These are phyloP conservation scores for Aspergillus panamensis DNA, from an alignment of 495 filamentous ascomycete genomes.

Conservation along the genomic window DNA sequence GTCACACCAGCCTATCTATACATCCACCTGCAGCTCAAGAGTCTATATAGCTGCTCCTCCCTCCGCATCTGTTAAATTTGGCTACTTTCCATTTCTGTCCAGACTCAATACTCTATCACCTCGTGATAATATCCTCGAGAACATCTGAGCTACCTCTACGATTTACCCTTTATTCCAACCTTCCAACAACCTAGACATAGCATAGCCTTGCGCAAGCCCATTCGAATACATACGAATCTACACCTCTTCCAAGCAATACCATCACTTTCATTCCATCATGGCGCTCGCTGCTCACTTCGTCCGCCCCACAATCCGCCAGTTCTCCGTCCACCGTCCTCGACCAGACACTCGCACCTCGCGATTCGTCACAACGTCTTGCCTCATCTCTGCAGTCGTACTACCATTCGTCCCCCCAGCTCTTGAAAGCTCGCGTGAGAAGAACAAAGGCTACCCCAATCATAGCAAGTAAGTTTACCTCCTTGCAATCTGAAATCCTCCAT, in stretches of 20 bases:
- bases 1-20: neutral
- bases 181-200: no score
- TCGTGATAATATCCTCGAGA: no score
- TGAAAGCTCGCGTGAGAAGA: slow-evolving; percentile 42
- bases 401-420: slow-evolving; percentile 47
- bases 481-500: no score
- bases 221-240: no score
- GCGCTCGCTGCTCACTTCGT: slow-evolving; percentile 29
- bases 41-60: neutral
- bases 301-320: slow-evolving; percentile 43
- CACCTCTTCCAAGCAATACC: no score
- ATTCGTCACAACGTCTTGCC: slow-evolving; percentile 39
- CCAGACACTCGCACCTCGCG: slow-evolving; percentile 38
- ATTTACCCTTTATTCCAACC: no score
- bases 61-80: no score
- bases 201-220: no score
- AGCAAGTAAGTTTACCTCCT: slow-evolving; percentile 34
- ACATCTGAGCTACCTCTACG: no score
- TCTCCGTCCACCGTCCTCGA: slow-evolving; percentile 42
- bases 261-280: slow-evolving; percentile 21
- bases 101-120: no score
- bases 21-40: neutral
- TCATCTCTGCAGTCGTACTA: slow-evolving; percentile 42
- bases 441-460: slow-evolving; percentile 32
- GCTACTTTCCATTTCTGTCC: no score